These are phyloP conservation scores for Cutaneotrichosporon cavernicola DNA, from an alignment of 1,284 basidiomycete species.

Conservation along the genomic window DNA sequence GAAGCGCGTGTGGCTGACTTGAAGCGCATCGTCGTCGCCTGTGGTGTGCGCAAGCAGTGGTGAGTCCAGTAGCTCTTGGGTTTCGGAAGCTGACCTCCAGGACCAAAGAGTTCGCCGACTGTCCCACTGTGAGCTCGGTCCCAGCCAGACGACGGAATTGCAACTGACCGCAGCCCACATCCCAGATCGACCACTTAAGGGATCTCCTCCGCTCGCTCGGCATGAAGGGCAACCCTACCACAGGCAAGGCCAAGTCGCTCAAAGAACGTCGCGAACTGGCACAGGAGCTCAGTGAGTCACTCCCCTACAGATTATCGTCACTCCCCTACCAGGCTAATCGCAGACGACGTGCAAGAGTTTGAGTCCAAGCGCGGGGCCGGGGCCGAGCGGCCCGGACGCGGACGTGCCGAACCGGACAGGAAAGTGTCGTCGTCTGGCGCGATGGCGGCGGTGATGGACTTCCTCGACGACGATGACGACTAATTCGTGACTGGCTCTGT, in stretches of 20 bases:
- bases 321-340: neutral
- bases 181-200: conserved; percentile 67
- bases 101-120: conserved; percentile 65
- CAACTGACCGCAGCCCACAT: conserved; percentile 52
- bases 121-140: conserved; percentile 52
- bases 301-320: conserved; percentile 35
- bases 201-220: conserved; percentile 68
- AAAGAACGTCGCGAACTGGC: conserved; percentile 69
- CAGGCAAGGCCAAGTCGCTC: conserved; percentile 74
- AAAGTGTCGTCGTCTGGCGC: conserved; percentile 9
- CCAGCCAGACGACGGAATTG: neutral
- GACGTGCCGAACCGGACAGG: neutral
- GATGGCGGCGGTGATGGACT: conserved; percentile 25
- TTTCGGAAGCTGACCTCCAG: conserved; percentile 26
- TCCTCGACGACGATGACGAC: conserved; percentile 22
- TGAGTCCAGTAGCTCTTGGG: conserved; percentile 37
- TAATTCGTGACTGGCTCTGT: neutral
- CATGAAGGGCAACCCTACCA: conserved; percentile 71
- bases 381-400: conserved; percentile 12
- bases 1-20: conserved; percentile 45
- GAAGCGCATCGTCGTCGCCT: conserved; percentile 64
- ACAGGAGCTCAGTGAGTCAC: conserved; percentile 67
- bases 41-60: conserved; percentile 79
- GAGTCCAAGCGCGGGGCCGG: conserved; percentile 44
- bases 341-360: conserved; percentile 54